A percentile compares a stretch with the other conserved stretches of the same genome.
These are phyloP conservation scores for Candida lessepsii DNA, from an alignment of 805 yeast genomes.

Conservation along the genomic window DNA sequence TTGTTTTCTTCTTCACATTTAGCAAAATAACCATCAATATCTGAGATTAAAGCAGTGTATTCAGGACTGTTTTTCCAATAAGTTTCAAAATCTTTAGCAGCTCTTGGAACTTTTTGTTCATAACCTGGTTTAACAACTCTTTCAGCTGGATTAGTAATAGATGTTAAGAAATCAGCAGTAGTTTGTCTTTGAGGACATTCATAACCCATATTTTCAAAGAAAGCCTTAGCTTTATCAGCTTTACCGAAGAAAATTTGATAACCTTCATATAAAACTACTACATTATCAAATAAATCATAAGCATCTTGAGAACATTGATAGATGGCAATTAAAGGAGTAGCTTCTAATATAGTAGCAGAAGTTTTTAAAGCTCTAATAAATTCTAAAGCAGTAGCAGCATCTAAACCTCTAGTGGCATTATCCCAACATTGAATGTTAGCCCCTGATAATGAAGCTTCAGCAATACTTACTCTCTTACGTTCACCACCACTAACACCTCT, in stretches of 20 bases:
- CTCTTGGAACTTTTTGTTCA: slow-evolving; percentile 51
- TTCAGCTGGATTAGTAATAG: slow-evolving; percentile 64
- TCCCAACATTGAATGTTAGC: slow-evolving; percentile 57
- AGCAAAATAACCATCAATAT: slow-evolving; percentile 42
- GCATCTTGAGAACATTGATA: slow-evolving; percentile 50
- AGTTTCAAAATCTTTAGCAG: slow-evolving; percentile 57
- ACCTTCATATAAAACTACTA: slow-evolving; percentile 44
- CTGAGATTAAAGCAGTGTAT: slow-evolving; percentile 36
- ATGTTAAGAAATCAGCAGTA: slow-evolving; percentile 63
- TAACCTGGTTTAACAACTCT: slow-evolving; percentile 49
- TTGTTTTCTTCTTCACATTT: slow-evolving; percentile 19
- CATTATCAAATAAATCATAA: slow-evolving; percentile 48
- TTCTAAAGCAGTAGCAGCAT: slow-evolving; percentile 79
- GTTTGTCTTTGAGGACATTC: slow-evolving; percentile 61
- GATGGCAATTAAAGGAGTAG: slow-evolving; percentile 58
- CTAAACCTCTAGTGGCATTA: slow-evolving; percentile 83
- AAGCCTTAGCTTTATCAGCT: slow-evolving; percentile 43
- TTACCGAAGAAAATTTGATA: slow-evolving; percentile 48
- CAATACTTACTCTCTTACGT: slow-evolving; percentile 78
- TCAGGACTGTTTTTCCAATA: slow-evolving; percentile 60
- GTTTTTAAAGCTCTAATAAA: slow-evolving; percentile 65
- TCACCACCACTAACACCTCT: slow-evolving; percentile 86
- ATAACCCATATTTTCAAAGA: slow-evolving; percentile 62
- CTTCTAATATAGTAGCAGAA: slow-evolving; percentile 59
- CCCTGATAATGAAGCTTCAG: slow-evolving; percentile 67